phyloP scores from a whole-genome alignment of 345 rosid species.

The Rhizophora mangle region DNA sequence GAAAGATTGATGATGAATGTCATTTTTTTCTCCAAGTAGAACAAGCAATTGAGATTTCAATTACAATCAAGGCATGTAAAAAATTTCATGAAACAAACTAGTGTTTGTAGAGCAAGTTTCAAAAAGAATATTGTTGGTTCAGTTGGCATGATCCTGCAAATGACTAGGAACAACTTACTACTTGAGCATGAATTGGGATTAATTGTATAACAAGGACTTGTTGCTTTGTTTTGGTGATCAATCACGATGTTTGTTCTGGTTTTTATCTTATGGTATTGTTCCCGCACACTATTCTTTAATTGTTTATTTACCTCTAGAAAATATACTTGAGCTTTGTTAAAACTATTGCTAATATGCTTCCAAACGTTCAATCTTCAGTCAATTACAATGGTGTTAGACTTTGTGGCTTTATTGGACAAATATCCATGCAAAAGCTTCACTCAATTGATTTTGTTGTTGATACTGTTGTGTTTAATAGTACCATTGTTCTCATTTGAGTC shows the following conservation, averaged over 20 bases:
- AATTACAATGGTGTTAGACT: too few relatives aligned
- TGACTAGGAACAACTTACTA: not conserved
- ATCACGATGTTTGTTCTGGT: not conserved
- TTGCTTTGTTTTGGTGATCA: not conserved
- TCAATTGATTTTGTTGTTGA: too few relatives aligned
- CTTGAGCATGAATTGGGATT: not conserved
- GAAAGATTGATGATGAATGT: too few relatives aligned
- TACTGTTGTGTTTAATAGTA: too few relatives aligned
- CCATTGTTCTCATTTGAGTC: too few relatives aligned
- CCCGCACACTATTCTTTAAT: not conserved
- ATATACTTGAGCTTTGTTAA: too few relatives aligned
- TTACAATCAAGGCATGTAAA: not conserved
- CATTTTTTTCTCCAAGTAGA: not conserved
- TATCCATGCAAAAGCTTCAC: too few relatives aligned
- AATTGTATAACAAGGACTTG: not conserved
- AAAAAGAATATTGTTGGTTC: not conserved
- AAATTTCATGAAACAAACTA: not conserved
- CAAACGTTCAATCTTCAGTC: too few relatives aligned
- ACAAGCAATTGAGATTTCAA: slow-evolving; percentile 1
- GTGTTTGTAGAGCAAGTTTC: not conserved
- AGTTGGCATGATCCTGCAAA: not conserved
- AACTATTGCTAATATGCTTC: too few relatives aligned
- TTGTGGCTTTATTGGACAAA: too few relatives aligned
- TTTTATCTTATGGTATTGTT: not conserved
- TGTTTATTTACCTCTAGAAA: not conserved